These are phyloP conservation scores for Cercospora berteroae DNA, from an alignment of 2,329 filamentous ascomycete species.

Conservation along the genomic window DNA sequence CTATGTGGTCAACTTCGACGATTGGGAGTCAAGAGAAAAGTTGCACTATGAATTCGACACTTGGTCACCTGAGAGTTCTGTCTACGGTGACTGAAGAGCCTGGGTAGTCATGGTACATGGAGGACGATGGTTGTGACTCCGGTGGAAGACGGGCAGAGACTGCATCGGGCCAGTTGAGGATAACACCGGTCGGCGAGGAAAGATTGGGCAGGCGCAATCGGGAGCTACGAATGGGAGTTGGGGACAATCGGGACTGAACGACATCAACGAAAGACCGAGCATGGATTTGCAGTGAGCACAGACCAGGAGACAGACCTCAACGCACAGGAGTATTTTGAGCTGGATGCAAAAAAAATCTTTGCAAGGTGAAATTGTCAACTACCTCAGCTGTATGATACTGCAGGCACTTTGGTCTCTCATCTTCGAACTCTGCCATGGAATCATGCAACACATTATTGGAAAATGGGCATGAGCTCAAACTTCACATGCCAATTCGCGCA, in stretches of 20 bases:
- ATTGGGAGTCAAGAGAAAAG: neutral
- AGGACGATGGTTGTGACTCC: neutral
- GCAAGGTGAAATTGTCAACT: neutral
- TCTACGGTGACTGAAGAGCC: neutral
- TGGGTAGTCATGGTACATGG: neutral
- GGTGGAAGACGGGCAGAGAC: neutral
- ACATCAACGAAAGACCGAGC: neutral
- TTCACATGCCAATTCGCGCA: neutral
- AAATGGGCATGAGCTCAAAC: neutral
- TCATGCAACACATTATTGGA: neutral
- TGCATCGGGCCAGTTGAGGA: neutral
- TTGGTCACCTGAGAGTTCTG: neutral
- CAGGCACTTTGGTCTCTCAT: neutral
- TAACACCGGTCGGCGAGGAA: neutral
- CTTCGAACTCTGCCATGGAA: neutral
- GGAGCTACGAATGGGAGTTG: neutral
- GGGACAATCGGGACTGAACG: neutral
- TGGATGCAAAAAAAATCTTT: neutral
- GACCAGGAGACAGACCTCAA: neutral
- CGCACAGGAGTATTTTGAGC: neutral
- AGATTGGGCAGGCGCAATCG: neutral
- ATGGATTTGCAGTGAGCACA: neutral
- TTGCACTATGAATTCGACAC: neutral
- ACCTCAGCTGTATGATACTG: neutral
- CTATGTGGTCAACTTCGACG: neutral